Base-by-base conservation (phyloP, 306 rosid species). In the Lagenaria siceraria region DNA sequence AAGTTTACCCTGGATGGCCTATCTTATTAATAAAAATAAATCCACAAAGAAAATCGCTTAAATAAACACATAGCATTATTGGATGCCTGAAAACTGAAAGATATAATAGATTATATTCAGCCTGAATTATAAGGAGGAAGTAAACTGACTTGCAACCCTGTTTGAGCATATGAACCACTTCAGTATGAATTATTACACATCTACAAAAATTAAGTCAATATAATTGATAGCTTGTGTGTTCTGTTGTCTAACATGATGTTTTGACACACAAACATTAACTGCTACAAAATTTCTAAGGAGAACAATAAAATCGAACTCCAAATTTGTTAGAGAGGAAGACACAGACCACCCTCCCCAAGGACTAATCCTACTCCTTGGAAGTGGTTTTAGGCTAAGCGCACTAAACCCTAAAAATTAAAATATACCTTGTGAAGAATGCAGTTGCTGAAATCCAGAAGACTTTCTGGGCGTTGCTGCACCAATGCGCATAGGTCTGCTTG, bases 381-480 rank as follows among this genome's bases (percentile, higher is more conserved):
- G 76, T 43, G 40, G 61, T 72, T 72, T 46, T 15, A 72, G 46
- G 61, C 51, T 72, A 29, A 49, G 77, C 61, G 51, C 13, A 51
- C 24, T 48, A 71, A 29, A 38, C 25, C 60, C 73, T 9, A 83
- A 78, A n/a, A 58, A 76, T 76, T 36, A 81, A 80, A 62, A 76
- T 46, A 43, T 78, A 89, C 97, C 97, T 83, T 83, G 90, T 31
- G 84, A 78, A 54, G 77, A 75, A 69, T 36, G 76, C 56, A 81
- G 87, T 70, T 89, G 94, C 66, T 89, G 97, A 84, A 88, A 89
- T 81, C 91, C 97, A 78, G 96, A 88, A 14, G 98, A 91, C 83
- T 93, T 93, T 85, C 98, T 84, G 5, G 98, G 98, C 75, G 98
- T 93, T 62, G 98, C 98, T 66, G 96, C 97, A 69, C 97, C 98